A percentile compares a stretch with the other conserved stretches of the same genome.
These are phyloP conservation scores for Fusarium caatingaense DNA, from an alignment of 2,329 filamentous ascomycete species.

Conservation along the genomic window DNA sequence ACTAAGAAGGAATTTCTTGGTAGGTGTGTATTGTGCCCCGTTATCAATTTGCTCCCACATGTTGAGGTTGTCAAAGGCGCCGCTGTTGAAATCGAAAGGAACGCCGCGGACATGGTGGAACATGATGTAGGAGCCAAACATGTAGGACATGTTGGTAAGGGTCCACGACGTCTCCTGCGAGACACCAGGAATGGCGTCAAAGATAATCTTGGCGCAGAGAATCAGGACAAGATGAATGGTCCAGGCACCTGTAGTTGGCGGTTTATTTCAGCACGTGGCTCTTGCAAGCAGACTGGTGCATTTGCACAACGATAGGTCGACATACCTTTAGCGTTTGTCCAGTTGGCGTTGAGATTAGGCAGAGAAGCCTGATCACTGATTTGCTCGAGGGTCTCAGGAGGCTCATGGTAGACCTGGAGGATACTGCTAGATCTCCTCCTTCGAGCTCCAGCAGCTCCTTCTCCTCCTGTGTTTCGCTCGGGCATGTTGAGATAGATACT, in stretches of 20 bases:
- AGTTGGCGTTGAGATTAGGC: constrained; percentile 96
- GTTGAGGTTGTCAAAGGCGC: constrained; percentile 98
- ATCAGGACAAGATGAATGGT: constrained; percentile 97
- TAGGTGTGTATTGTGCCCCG: constrained; percentile 96
- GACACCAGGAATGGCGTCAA: constrained; percentile 94
- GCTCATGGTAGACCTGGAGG: constrained; percentile 92
- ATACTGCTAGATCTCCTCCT: constrained; percentile 97
- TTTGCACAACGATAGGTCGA: constrained; percentile 11
- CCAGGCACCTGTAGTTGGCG: constrained; percentile 80
- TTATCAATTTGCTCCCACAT: constrained; percentile 99
- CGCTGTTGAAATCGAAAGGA: constrained; percentile 98
- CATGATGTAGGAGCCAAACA: constrained; percentile 99
- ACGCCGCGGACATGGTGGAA: constrained; percentile 99
- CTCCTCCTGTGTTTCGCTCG: constrained; percentile 60
- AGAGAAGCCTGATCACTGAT: constrained; percentile 95
- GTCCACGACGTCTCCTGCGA: constrained; percentile 99
- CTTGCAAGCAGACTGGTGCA: constrained; percentile 6
- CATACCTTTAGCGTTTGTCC: constrained; percentile 98
- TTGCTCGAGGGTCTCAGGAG: constrained; percentile 95
- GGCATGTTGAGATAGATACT: constrained; percentile 69
- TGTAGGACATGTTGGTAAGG: constrained; percentile 97
- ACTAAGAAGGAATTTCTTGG: constrained; percentile 96
- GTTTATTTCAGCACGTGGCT: constrained; percentile 32
- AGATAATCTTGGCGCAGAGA: constrained; percentile 90
- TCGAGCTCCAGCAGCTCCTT: constrained; percentile 68